Conservation (phyloP, 2,329 filamentous ascomycete species). For the Arthroderma sp. region DNA sequence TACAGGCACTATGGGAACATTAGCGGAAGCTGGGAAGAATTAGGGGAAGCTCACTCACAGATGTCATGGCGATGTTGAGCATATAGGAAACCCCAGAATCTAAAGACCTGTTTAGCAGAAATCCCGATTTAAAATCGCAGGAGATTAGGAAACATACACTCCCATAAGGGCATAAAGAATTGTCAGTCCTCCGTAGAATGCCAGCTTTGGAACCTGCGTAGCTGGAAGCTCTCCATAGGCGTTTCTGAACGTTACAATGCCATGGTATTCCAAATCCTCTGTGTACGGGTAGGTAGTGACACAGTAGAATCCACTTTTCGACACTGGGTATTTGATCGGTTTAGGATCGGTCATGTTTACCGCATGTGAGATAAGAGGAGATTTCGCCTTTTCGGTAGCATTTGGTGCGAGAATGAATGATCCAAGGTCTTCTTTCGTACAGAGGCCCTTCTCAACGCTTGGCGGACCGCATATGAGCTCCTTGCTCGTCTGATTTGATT, state of each 20-base stretch:
- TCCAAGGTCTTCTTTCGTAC: constrained; percentile 65
- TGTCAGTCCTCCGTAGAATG: constrained; percentile 89
- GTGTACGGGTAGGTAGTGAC: constrained; percentile 65
- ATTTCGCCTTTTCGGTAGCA: constrained; percentile 57
- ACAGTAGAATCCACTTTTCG: constrained; percentile 92
- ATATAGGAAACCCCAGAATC: constrained; percentile 90
- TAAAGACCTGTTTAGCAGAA: constrained; percentile 18
- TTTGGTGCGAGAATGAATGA: constrained; percentile 72
- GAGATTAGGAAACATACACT: constrained; percentile 38
- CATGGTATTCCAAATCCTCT: constrained; percentile 53
- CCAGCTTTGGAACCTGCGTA: constrained; percentile 90
- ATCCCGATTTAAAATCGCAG: background rate
- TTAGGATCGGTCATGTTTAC: constrained; percentile 65
- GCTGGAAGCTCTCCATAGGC: constrained; percentile 92
- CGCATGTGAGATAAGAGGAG: constrained; percentile 64
- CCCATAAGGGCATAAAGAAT: constrained; percentile 84
- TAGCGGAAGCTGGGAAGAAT: constrained; percentile 18
- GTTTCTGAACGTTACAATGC: constrained; percentile 83
- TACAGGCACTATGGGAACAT: constrained; percentile 56
- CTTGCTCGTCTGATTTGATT: constrained; percentile 31
- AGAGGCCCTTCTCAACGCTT: constrained; percentile 56
- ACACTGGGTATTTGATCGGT: constrained; percentile 67
- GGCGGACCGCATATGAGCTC: constrained; percentile 65
- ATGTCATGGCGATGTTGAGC: constrained; percentile 91
- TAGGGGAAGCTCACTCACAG: constrained; percentile 37